These are phyloP conservation scores for Cutaneotrichosporon mucoides DNA, from an alignment of 1,284 basidiomycete species.

Conservation along the genomic window DNA sequence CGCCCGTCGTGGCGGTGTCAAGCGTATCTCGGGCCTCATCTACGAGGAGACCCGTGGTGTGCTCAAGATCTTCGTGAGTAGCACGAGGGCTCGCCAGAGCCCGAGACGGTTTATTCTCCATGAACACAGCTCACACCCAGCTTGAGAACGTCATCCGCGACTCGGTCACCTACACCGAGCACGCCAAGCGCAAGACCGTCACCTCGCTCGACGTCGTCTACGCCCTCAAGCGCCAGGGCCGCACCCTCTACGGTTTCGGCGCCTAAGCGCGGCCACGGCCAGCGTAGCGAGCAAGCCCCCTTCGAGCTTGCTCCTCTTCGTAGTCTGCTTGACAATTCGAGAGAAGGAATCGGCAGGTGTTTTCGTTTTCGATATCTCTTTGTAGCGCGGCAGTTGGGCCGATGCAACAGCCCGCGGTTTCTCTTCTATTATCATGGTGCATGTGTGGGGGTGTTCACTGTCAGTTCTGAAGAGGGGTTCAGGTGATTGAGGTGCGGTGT, in stretches of 20 bases:
- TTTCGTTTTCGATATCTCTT: slow-evolving; percentile 16
- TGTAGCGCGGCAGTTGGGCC: slow-evolving; percentile 12
- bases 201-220: slow-evolving; percentile 77
- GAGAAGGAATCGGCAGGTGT: not conserved
- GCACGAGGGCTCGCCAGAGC: not conserved
- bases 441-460: too few species aligned
- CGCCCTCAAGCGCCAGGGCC: slow-evolving; percentile 84
- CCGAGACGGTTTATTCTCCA: too few species aligned
- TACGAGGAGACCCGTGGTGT: slow-evolving; percentile 90
- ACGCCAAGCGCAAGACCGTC: slow-evolving; percentile 88
- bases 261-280: slow-evolving; percentile 49
- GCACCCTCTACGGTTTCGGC: slow-evolving; percentile 82
- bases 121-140: slow-evolving; percentile 3
- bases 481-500: too few species aligned
- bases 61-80: slow-evolving; percentile 63
- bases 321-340: not conserved
- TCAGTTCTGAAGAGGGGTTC: too few species aligned
- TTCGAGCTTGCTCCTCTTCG: not conserved
- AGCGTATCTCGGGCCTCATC: slow-evolving; percentile 88
- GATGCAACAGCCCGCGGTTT: slow-evolving; percentile 14
- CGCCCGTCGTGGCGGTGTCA: slow-evolving; percentile 90
- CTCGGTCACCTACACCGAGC: slow-evolving; percentile 85
- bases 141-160: slow-evolving; percentile 70
- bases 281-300: not conserved
- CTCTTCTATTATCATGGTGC: not conserved